Conservation (phyloP, 192 early-diverging fungal genomes). For the Thamnidium elegans region DNA sequence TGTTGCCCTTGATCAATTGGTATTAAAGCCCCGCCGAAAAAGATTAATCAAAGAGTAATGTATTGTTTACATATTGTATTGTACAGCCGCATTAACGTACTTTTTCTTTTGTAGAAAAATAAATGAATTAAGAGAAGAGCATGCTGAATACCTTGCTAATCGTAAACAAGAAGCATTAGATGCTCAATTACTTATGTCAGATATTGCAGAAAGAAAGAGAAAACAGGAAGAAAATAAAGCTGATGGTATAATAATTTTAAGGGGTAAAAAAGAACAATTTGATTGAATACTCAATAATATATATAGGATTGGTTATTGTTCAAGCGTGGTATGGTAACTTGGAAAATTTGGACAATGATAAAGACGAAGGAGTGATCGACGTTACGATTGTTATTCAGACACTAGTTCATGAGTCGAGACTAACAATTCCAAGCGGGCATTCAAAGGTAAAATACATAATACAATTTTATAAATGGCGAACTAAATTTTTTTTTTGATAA, state of each 20-base stretch:
- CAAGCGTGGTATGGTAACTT: slow-evolving; percentile 88
- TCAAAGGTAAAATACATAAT: slow-evolving; percentile 63
- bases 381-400: slow-evolving; percentile 85
- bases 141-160: slow-evolving; percentile 55
- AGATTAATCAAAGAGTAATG: slow-evolving; percentile 44
- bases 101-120: slow-evolving; percentile 44
- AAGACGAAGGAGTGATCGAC: slow-evolving; percentile 55
- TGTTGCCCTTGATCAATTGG: slow-evolving; percentile 51
- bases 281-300: not conserved
- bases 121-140: slow-evolving; percentile 57
- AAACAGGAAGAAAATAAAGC: slow-evolving; percentile 64
- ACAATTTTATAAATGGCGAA: not conserved
- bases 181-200: slow-evolving; percentile 68
- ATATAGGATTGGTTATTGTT: slow-evolving; percentile 72
- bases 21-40: slow-evolving; percentile 62
- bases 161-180: slow-evolving; percentile 79
- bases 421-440: slow-evolving; percentile 82
- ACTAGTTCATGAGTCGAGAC: slow-evolving; percentile 79
- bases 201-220: slow-evolving; percentile 63
- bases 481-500: not conserved
- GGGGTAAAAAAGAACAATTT: not conserved
- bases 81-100: not conserved
- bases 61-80: not conserved
- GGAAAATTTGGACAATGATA: slow-evolving; percentile 63
- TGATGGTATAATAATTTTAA: slow-evolving; percentile 35